These are phyloP conservation scores for Malus sylvestris DNA, from an alignment of 306 rosid species.

Conservation along the genomic window DNA sequence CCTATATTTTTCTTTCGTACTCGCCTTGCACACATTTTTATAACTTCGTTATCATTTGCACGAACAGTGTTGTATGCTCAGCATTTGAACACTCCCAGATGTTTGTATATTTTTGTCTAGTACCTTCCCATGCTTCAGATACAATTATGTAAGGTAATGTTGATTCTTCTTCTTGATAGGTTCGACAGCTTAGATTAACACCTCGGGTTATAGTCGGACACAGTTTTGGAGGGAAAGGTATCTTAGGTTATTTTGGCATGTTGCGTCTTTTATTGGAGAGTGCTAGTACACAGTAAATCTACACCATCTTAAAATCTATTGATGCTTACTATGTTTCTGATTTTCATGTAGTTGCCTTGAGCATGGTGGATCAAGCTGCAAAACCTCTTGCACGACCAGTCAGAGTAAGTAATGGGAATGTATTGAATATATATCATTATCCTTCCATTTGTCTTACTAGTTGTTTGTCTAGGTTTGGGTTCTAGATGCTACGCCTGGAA, in stretches of 20 bases:
- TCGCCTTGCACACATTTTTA: no score
- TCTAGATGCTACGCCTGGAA: conserved; percentile 93
- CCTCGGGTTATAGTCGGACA: conserved; percentile 93
- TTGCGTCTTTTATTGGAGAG: background rate
- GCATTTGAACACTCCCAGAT: background rate
- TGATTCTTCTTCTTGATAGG: conserved; percentile 41
- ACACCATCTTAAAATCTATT: background rate
- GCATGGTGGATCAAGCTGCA: conserved; percentile 99
- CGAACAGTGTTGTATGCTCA: background rate
- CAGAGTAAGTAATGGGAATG: conserved; percentile 31
- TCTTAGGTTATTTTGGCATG: background rate
- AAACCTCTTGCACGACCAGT: conserved; percentile 98
- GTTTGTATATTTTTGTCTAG: background rate
- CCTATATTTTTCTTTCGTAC: no score
- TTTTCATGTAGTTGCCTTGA: conserved; percentile 61
- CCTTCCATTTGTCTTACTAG: background rate
- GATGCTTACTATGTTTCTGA: conserved; percentile 13
- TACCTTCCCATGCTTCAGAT: background rate
- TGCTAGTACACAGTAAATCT: no score
- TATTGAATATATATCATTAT: background rate
- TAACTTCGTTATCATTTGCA: background rate
- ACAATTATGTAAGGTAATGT: background rate
- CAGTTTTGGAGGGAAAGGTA: conserved; percentile 98
- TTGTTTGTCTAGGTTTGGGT: conserved; percentile 60
- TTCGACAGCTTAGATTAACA: conserved; percentile 64